These are phyloP conservation scores for Stellera chamaejasme DNA, from an alignment of 345 rosid species.

Conservation along the genomic window DNA sequence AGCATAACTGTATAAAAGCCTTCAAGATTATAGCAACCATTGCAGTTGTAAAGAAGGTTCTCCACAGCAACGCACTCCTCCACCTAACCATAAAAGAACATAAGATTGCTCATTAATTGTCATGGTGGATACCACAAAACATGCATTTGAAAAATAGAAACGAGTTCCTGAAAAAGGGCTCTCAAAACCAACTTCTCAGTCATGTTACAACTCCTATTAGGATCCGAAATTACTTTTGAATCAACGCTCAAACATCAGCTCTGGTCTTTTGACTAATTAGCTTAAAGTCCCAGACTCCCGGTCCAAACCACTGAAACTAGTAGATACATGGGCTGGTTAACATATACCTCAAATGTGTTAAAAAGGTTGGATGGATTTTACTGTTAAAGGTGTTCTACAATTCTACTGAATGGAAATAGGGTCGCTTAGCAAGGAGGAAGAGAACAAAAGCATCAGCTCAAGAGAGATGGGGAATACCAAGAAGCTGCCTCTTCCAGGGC, in stretches of 20 bases:
- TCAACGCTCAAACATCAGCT: no score
- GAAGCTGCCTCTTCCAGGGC: conserved; percentile 55
- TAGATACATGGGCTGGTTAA: no score
- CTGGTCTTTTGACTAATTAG: no score
- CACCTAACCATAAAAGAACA: conserved; percentile 30
- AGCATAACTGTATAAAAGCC: conserved; percentile 45
- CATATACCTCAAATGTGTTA: no score
- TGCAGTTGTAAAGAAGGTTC: conserved; percentile 71
- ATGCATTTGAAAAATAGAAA: background rate
- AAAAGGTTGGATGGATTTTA: no score
- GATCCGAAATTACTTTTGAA: no score
- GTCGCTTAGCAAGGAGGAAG: background rate
- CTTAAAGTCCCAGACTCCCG: no score
- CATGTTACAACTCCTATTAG: no score
- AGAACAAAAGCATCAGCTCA: background rate
- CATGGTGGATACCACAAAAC: background rate
- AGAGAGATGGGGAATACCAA: conserved; percentile 22
- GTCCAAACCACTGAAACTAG: no score
- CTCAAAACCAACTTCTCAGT: no score
- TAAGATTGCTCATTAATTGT: background rate
- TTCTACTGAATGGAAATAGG: background rate
- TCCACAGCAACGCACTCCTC: conserved; percentile 80
- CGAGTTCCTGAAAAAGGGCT: no score
- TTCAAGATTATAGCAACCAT: conserved; percentile 62
- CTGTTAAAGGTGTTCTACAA: no score